These are phyloP conservation scores for Bryum argenteum DNA, from an alignment of 225 moss, liverwort and hornwort genomes.

Conservation along the genomic window DNA sequence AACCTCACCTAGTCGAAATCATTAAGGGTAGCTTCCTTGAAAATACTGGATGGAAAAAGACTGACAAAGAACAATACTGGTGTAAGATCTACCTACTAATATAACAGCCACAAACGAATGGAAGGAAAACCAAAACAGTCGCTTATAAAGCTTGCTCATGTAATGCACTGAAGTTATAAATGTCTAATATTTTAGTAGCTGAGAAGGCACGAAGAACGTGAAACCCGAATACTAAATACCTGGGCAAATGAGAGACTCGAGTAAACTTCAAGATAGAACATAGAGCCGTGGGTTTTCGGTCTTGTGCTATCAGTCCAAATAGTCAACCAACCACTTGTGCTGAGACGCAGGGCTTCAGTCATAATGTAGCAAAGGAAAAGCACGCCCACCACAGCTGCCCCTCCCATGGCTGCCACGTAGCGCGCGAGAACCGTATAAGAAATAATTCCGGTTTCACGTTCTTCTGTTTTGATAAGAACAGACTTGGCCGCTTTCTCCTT, in stretches of 20 bases:
- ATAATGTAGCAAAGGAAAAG: slow-evolving; percentile 72
- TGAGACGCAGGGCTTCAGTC: slow-evolving; percentile 72
- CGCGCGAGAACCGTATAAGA: slow-evolving; percentile 74
- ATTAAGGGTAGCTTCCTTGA: neutral
- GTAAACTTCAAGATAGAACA: slow-evolving; percentile 86
- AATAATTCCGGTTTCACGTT: slow-evolving; percentile 88
- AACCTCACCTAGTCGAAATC: slow-evolving; percentile 18
- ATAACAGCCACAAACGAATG: neutral
- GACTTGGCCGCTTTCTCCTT: slow-evolving; percentile 50
- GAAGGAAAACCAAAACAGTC: slow-evolving; percentile 5
- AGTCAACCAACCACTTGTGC: slow-evolving; percentile 82
- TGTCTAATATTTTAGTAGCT: neutral
- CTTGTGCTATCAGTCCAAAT: slow-evolving; percentile 79
- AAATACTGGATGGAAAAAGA: neutral
- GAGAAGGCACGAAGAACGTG: slow-evolving; percentile 18
- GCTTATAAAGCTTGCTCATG: slow-evolving; percentile 9
- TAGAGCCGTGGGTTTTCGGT: slow-evolving; percentile 55
- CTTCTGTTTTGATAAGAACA: slow-evolving; percentile 80
- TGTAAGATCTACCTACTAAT: neutral
- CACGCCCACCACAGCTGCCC: slow-evolving; percentile 66
- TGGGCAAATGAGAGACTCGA: slow-evolving; percentile 74
- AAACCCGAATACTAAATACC: slow-evolving; percentile 31
- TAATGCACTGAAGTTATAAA: neutral
- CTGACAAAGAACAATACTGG: neutral
- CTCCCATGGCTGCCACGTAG: slow-evolving; percentile 80